Conservation (phyloP, 2,329 filamentous ascomycete genomes). For the Fusarium bactridioides region DNA sequence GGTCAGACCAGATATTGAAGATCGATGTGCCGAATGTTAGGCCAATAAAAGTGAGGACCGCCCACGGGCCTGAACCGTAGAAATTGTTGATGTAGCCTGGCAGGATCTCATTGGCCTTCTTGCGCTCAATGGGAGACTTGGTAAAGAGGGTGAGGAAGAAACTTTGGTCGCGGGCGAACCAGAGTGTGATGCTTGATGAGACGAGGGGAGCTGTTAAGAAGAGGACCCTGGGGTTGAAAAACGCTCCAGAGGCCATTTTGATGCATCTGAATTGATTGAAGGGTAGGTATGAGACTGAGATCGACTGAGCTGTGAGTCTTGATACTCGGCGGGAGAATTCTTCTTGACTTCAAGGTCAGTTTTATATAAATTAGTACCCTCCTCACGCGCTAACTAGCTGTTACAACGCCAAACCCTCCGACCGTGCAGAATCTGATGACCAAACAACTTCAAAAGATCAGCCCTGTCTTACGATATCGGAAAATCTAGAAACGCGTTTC, state of each 20-base stretch:
- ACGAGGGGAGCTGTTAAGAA: constrained; percentile 56
- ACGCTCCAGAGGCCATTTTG: constrained; percentile 49
- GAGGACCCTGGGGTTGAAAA: constrained; percentile 49
- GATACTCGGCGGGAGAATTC: background rate
- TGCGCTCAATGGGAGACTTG: constrained; percentile 37
- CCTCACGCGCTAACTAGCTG: background rate
- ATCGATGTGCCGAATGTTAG: constrained; percentile 46
- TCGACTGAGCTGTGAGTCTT: background rate
- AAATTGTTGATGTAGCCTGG: constrained; percentile 54
- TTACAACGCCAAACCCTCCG: constrained; percentile 26
- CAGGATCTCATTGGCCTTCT: constrained; percentile 47
- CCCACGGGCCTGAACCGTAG: constrained; percentile 48
- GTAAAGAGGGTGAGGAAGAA: constrained; percentile 52
- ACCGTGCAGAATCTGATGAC: background rate
- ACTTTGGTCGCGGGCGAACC: constrained; percentile 55
- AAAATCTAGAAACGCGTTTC: background rate
- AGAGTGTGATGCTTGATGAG: constrained; percentile 56
- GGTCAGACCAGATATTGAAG: constrained; percentile 38
- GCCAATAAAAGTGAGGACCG: constrained; percentile 47
- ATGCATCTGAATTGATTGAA: background rate
- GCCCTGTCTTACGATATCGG: constrained; percentile 17
- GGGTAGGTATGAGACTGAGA: background rate
- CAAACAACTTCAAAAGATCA: background rate
- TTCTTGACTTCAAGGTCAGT: background rate
- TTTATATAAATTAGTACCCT: background rate